Evolutionary conservation across 148 eudicot species (phyloP).

Genomic region (Rhododendron ovatum): DNA sequence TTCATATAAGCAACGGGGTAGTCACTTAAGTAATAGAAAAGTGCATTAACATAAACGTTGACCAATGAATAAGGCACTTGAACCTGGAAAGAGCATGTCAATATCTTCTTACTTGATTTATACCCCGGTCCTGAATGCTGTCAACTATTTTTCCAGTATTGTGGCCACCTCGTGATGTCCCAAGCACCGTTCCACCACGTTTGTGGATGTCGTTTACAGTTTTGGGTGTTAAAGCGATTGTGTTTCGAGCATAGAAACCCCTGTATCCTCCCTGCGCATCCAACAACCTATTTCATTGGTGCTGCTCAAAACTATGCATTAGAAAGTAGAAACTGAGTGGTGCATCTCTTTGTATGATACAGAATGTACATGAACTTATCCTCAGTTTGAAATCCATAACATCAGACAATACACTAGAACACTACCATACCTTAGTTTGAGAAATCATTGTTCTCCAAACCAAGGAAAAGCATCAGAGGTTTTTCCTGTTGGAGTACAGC

Average conservation of each 20-base stretch:
- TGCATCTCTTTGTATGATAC: neutral
- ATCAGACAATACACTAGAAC: neutral
- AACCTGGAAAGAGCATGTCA: neutral
- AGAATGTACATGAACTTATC: neutral
- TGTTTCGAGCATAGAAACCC: slow-evolving; percentile 21
- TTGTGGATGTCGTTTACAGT: slow-evolving; percentile 19
- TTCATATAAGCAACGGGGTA: neutral
- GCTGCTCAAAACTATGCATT: neutral
- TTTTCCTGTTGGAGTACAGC: neutral
- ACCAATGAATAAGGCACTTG: neutral
- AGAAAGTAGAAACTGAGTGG: neutral
- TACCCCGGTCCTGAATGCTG: slow-evolving; percentile 23
- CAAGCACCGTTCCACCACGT: slow-evolving; percentile 21
- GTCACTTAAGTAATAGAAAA: neutral
- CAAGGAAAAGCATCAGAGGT: neutral
- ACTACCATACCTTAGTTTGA: neutral
- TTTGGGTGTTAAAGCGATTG: slow-evolving; percentile 16
- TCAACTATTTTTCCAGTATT: slow-evolving; percentile 16
- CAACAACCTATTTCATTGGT: neutral
- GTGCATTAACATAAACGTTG: neutral
- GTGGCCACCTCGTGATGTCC: slow-evolving; percentile 21
- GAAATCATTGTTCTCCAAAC: neutral
- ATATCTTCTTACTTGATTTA: slow-evolving; percentile 15
- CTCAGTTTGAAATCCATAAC: neutral
- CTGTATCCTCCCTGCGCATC: slow-evolving; percentile 18